Base-by-base conservation (phyloP, 1,284 basidiomycete genomes). In the Irpex rosettiformis region DNA sequence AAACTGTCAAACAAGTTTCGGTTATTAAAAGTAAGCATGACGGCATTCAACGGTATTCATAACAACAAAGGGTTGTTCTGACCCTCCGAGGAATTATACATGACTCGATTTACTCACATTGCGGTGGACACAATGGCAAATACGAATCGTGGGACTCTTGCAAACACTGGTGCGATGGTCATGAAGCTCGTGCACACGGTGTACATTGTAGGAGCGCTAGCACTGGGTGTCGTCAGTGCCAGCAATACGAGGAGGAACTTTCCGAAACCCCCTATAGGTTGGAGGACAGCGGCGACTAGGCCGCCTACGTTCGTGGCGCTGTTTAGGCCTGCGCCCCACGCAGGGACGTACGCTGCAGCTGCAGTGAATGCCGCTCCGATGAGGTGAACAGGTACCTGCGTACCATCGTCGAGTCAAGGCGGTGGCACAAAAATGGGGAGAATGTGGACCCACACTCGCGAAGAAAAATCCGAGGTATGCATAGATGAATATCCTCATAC, bases 151-250 rank as follows among this genome's bases (percentile, higher is more conserved):
- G 93, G 92, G 3, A 93, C 75, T 37, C 74, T 71, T 18, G 77
- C 71, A 60, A 83, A 79, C 27, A 84, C 58, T 66, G 85, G 69
- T 3, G 85, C 73, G 18, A 89, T 75, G 8, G 89, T 80, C 81
- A 91, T 89, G 62, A 89, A 80, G 61, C 84, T 88, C 48, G 85
- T 82, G 21, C 88, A 86, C 64, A 87, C 89, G 2, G 85, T 86
- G 68, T 93, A 93, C 81, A 92, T 89, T 13, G 82, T 86, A 2
- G 88, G 86, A 10, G 86, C 89, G 64, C 86, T 79, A 10, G 80
- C 77, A 48, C 81, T 80, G 0, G 82, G 77, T n/a, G 81, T 72
- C 8, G 76, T 79, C 58, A 89, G 70, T 0, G 83, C 72, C 42
- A 89, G 70, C 21, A 87, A 60, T 28, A 85, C 81, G 8, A 87